Evolutionary conservation across 768 basidiomycete genomes (phyloP).

Genomic region (Russula vinacea): DNA sequence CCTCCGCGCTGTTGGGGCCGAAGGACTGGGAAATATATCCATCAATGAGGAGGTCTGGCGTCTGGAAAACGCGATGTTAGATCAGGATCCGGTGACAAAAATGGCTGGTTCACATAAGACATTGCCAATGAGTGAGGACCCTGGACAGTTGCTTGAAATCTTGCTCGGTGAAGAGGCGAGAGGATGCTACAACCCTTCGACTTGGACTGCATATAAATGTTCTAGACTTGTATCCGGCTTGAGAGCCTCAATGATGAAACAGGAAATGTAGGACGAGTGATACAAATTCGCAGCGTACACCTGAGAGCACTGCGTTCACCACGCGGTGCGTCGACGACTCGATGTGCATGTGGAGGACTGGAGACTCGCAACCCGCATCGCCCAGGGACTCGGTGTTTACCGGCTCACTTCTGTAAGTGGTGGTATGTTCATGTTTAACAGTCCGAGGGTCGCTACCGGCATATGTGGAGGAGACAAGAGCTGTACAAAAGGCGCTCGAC

Average conservation of each 20-base stretch:
- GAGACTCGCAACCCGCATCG: no score
- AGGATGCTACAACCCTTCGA: not conserved
- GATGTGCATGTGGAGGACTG: no score
- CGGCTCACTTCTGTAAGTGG: no score
- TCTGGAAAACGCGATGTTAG: slow-evolving; percentile 1
- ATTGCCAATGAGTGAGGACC: not conserved
- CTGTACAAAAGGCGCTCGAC: no score
- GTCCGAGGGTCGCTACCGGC: no score
- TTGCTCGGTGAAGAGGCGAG: not conserved
- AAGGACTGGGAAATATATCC: slow-evolving; percentile 21
- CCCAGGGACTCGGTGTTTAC: no score
- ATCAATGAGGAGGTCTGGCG: slow-evolving; percentile 12
- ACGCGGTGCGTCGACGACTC: no score
- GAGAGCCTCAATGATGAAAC: not conserved
- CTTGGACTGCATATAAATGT: slow-evolving; percentile 13
- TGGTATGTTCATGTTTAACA: no score
- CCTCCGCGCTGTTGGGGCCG: slow-evolving; percentile 6
- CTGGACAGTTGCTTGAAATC: not conserved
- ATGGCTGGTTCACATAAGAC: not conserved
- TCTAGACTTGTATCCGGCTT: not conserved
- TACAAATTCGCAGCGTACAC: no score
- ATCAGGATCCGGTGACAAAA: not conserved
- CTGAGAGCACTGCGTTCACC: no score
- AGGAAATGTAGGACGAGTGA: no score
- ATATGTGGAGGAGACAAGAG: no score